Percentiles rank a stretch among this genome's conserved stretches.
Conservation (phyloP, 139 green algal genomes). For the Chlamydomonas schloesseri region DNA sequence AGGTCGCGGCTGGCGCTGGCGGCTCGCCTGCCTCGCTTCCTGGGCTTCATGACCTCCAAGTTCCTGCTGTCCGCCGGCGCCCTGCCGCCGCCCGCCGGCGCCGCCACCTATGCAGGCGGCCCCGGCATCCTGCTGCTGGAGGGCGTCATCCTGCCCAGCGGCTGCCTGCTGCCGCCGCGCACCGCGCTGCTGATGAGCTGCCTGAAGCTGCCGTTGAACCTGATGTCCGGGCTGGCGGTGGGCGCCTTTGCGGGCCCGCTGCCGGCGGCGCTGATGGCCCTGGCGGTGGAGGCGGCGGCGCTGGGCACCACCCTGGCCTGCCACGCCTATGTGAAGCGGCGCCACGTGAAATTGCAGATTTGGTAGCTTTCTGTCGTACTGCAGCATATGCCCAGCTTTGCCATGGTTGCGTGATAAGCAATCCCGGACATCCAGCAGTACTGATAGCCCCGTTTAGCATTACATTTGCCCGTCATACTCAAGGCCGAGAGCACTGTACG, state of each 20-base stretch:
- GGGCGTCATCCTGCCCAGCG: neutral
- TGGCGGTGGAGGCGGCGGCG: neutral
- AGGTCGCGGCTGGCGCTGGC: neutral
- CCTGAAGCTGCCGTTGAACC: conserved; percentile 26
- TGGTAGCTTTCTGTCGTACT: no score
- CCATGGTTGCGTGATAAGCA: no score
- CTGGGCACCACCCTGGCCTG: conserved; percentile 15
- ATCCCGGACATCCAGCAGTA: no score
- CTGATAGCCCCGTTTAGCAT: no score
- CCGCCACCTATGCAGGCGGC: neutral
- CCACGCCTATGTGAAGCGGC: neutral
- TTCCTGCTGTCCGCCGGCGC: neutral
- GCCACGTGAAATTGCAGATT: neutral
- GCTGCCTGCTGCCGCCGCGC: neutral
- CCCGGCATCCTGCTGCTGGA: conserved; percentile 2
- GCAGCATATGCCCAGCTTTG: no score
- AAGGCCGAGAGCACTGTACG: no score
- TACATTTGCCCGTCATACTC: no score
- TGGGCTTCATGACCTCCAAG: conserved; percentile 4
- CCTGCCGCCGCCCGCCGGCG: neutral
- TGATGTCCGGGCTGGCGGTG: neutral
- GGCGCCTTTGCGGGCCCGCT: neutral
- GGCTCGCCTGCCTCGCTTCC: neutral
- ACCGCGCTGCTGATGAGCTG: neutral
- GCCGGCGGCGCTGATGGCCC: neutral